These are phyloP conservation scores for Vitis hybrid DNA, from an alignment of 177 flowering plant species.

Conservation along the genomic window DNA sequence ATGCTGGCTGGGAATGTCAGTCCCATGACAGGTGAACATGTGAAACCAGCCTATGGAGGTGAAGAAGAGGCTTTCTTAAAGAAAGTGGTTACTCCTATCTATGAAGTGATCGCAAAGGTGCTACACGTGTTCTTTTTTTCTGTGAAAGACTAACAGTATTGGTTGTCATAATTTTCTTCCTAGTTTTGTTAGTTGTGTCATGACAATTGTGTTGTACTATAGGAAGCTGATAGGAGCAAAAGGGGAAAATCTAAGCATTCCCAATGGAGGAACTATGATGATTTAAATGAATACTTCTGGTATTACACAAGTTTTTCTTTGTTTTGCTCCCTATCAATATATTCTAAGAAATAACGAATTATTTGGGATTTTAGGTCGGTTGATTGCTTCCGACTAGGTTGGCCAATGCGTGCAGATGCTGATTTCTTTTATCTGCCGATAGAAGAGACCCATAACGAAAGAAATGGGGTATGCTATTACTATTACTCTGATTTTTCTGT, in stretches of 20 bases:
- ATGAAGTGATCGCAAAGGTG: slow-evolving; percentile 84
- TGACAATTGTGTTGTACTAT: slow-evolving; percentile 13
- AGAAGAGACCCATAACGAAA: slow-evolving; percentile 33
- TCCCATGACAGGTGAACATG: slow-evolving; percentile 92
- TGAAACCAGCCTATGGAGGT: slow-evolving; percentile 97
- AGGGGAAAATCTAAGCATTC: slow-evolving; percentile 89
- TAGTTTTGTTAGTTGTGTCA: not conserved
- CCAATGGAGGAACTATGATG: slow-evolving; percentile 99
- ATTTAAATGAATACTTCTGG: slow-evolving; percentile 97
- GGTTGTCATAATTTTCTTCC: not conserved
- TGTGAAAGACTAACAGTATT: not conserved
- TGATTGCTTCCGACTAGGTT: slow-evolving; percentile 92
- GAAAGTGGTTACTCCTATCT: slow-evolving; percentile 95
- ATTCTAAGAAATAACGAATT: not conserved
- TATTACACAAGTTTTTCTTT: slow-evolving; percentile 22
- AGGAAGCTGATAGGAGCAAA: slow-evolving; percentile 92
- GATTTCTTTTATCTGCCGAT: slow-evolving; percentile 73
- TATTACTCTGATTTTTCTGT: not conserved
- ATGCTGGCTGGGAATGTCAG: slow-evolving; percentile 99
- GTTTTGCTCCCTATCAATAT: not conserved
- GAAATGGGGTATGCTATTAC: slow-evolving; percentile 54
- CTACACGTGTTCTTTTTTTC: slow-evolving; percentile 38
- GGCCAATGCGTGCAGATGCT: slow-evolving; percentile 99
- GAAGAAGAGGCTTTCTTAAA: slow-evolving; percentile 87
- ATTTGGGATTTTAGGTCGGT: slow-evolving; percentile 64